Evolutionary conservation across 1,139 yeast species (phyloP).

Genomic region (Diutina scorzettiae): DNA sequence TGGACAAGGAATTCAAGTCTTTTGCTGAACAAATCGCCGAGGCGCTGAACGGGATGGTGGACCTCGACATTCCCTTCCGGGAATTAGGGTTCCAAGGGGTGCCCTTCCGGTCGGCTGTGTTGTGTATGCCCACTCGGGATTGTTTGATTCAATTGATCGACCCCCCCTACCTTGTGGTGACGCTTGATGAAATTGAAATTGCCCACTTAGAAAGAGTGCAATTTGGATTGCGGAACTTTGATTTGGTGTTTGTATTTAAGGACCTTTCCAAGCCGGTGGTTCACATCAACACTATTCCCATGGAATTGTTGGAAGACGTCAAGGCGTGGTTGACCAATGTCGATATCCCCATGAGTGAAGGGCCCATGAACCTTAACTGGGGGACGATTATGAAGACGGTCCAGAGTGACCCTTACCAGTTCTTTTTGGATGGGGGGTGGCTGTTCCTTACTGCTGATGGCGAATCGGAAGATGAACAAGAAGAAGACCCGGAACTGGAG

Average conservation of each 20-base stretch:
- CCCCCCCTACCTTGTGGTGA: constrained; percentile 88
- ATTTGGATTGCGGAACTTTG: constrained; percentile 93
- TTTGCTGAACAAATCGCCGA: constrained; percentile 90
- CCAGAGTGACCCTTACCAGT: constrained; percentile 85
- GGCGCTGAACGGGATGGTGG: constrained; percentile 68
- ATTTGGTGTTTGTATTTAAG: constrained; percentile 87
- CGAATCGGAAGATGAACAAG: constrained; percentile 51
- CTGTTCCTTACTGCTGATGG: constrained; percentile 69
- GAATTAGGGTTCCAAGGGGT: constrained; percentile 98
- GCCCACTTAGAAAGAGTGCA: constrained; percentile 96
- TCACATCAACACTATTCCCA: constrained; percentile 90
- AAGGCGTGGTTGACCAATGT: constrained; percentile 95
- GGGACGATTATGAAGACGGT: constrained; percentile 89
- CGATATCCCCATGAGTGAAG: constrained; percentile 89
- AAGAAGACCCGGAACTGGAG: constrained; percentile 48
- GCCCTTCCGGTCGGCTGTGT: constrained; percentile 87
- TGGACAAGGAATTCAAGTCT: constrained; percentile 83
- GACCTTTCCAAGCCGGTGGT: constrained; percentile 81
- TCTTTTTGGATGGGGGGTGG: constrained; percentile 96
- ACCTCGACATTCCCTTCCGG: constrained; percentile 88
- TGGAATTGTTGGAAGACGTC: constrained; percentile 82
- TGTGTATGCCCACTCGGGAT: constrained; percentile 95
- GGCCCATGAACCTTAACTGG: constrained; percentile 96
- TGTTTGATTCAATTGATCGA: constrained; percentile 89
- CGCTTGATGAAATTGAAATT: constrained; percentile 83